Conservation (phyloP, 768 basidiomycete species). For the Xanthoconium stramineum region DNA sequence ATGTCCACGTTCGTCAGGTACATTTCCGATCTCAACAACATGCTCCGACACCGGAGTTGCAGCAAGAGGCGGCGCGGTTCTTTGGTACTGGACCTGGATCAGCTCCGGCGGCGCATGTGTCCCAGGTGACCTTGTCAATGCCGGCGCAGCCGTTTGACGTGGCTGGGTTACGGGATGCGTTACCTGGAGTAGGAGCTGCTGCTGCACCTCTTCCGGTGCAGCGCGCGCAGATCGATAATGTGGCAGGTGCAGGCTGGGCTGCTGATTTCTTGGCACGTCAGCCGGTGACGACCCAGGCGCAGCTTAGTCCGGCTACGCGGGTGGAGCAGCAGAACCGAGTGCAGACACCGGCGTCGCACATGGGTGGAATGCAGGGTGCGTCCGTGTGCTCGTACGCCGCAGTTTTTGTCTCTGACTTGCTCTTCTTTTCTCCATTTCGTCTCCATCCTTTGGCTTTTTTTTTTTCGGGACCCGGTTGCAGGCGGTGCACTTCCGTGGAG, state of each 20-base stretch:
- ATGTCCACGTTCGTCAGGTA: slow-evolving; percentile 33
- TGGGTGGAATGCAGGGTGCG: slow-evolving; percentile 19
- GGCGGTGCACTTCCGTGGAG: slow-evolving; percentile 41
- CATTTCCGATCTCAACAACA: slow-evolving; percentile 56
- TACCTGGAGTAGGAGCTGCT: slow-evolving; percentile 6
- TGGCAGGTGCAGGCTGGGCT: slow-evolving; percentile 48
- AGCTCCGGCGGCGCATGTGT: slow-evolving; percentile 27
- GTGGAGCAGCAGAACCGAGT: slow-evolving; percentile 13
- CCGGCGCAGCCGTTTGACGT: slow-evolving; percentile 53
- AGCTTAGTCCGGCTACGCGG: neutral
- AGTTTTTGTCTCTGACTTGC: slow-evolving; percentile 2
- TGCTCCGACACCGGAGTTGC: slow-evolving; percentile 37
- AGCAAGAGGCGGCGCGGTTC: slow-evolving; percentile 70
- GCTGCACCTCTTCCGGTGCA: slow-evolving; percentile 4
- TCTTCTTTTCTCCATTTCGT: neutral
- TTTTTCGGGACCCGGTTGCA: slow-evolving; percentile 13
- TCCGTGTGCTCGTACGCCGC: neutral
- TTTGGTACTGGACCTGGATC: slow-evolving; percentile 40
- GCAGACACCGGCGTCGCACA: slow-evolving; percentile 3
- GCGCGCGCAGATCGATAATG: slow-evolving; percentile 17
- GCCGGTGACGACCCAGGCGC: slow-evolving; percentile 17
- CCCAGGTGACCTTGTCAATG: slow-evolving; percentile 17
- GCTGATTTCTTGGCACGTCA: slow-evolving; percentile 50
- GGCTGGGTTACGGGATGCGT: slow-evolving; percentile 34
- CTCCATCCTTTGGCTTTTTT: neutral